Evolutionary conservation across 129 eudicot species (phyloP), one percentile per base, ranked within the genome.

Genomic region (Lonicera japonica): DNA sequence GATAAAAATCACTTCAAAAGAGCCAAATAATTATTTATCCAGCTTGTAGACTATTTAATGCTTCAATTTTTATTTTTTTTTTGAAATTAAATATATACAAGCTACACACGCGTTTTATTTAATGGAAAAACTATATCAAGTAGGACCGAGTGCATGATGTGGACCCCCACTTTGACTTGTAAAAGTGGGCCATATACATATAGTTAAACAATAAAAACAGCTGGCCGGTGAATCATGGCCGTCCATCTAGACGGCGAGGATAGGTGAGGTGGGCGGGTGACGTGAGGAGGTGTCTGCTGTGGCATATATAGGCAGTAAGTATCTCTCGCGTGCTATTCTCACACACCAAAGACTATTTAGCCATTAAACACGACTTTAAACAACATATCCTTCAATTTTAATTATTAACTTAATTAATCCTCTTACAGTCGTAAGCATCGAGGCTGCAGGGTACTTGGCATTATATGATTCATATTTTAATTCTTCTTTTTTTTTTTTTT

Each of bases 271-370:
- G 46, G 1, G 20, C 66, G 52, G 65, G 48, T 46, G 56, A 63
- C 67, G 67, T 23, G 56, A 63, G 3, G 20, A 21, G 34, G 16
- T 25, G 13, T 11, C 38, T 1, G 39, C 36, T 1, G n/a, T 38
- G 60, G 61, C 52, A 19, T n/a, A n/a, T n/a, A n/a, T 56, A 34
- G 70, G 70, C 38, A n/a, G n/a, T n/a, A 65, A 53, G 60, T 36
- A 21, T 54, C 22, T 17, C 22, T 17, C 63, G 51, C 71, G 62
- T 54, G 63, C 60, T 11, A 17, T 16, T 51, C 45, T 50, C 70
- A 52, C 36, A 47, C 40, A 43, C 13, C 53, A 56, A 11, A 15
- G 10, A 45, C 16, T 54, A 63, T 45, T 18, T 23, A 61, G 36
- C 55, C 46, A 51, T 18, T 51, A 64, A 64, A 34, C 48, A 64